Evolutionary conservation across 345 rosid species (phyloP), one percentile per base, ranked within the genome.

Genomic region (Populus davidiana): DNA sequence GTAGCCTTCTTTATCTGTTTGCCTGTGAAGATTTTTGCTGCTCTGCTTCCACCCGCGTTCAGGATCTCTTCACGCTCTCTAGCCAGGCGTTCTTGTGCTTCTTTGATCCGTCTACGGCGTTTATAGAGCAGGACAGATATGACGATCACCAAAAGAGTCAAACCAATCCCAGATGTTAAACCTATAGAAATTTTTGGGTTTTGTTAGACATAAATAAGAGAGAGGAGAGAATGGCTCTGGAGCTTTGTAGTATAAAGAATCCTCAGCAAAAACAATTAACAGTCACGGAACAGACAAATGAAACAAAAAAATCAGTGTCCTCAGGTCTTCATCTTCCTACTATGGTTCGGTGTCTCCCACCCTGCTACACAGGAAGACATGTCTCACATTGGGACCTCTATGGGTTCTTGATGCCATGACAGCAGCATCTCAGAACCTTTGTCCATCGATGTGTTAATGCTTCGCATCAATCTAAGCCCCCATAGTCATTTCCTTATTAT

Each of bases 1-100:
- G 89, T 89, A 12, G 86, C 90, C 73, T 80, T 84, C 79, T 75
- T 81, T 20, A 89, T 81, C 43, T 86, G 84, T 74, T 77, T 89
- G 2, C 86, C 84, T 0, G 71, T 75, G 69, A 84, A 88, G 52
- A 78, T 41, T 61, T 85, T 86, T 5, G 87, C 87, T 0, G 70
- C 72, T 47, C 67, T 85, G 74, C 86, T 82, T 64, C 86, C 85
- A 13, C 83, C 78, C 2, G 85, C 77, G 41, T 81, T 88, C 9
- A 88, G 80, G 33, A 86, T 85, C 8, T 76, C 81, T 50, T 86
- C 83, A 4, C 87, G 83, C 47, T 81, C 87, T 67, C 39, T 81
- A 14, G 67, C 70, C 12, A 82, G 44, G 33, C 87, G 85, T 16
- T 81, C 81, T 75, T 39, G 77, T 25, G 88, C 87, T 49, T 72